A percentile compares a stretch with the other conserved stretches of the same genome.
These are phyloP conservation scores for Cadophora sp. DNA, from an alignment of 2,329 filamentous ascomycete genomes.

Conservation along the genomic window DNA sequence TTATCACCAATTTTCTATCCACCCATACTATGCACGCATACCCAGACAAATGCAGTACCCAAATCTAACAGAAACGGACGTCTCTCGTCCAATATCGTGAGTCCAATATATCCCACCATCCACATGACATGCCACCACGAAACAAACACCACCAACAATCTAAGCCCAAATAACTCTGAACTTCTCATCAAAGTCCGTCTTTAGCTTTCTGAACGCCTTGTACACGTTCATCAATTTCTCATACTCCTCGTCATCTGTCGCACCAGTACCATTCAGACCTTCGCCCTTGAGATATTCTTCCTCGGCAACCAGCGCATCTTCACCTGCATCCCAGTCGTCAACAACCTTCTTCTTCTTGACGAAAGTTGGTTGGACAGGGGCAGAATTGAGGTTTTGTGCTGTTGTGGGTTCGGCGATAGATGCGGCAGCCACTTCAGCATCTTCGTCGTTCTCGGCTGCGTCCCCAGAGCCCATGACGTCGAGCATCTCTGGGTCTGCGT, in stretches of 20 bases:
- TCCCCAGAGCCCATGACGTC: slow-evolving; percentile 57
- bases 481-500: slow-evolving; percentile 53
- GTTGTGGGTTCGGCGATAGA: slow-evolving; percentile 25
- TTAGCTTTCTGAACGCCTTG: slow-evolving; percentile 63
- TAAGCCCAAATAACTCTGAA: slow-evolving; percentile 52
- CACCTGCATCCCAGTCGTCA: slow-evolving; percentile 57
- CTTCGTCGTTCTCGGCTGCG: slow-evolving; percentile 51
- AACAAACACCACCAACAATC: background rate
- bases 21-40: background rate
- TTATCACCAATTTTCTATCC: slow-evolving; percentile 10
- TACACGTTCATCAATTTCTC: slow-evolving; percentile 61
- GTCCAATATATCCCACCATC: background rate
- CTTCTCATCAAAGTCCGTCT: slow-evolving; percentile 67
- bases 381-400: slow-evolving; percentile 6
- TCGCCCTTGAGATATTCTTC: slow-evolving; percentile 44
- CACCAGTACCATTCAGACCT: slow-evolving; percentile 44
- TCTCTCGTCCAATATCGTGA: background rate
- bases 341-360: slow-evolving; percentile 48
- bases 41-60: background rate
- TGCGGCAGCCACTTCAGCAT: slow-evolving; percentile 46
- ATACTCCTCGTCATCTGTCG: slow-evolving; percentile 49
- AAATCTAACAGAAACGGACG: background rate
- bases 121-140: too few species aligned
- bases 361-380: slow-evolving; percentile 22
- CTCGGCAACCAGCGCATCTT: slow-evolving; percentile 48